These are phyloP conservation scores for Kurtzmaniella quercitrusa DNA, from an alignment of 1,139 yeast genomes.

Conservation along the genomic window DNA sequence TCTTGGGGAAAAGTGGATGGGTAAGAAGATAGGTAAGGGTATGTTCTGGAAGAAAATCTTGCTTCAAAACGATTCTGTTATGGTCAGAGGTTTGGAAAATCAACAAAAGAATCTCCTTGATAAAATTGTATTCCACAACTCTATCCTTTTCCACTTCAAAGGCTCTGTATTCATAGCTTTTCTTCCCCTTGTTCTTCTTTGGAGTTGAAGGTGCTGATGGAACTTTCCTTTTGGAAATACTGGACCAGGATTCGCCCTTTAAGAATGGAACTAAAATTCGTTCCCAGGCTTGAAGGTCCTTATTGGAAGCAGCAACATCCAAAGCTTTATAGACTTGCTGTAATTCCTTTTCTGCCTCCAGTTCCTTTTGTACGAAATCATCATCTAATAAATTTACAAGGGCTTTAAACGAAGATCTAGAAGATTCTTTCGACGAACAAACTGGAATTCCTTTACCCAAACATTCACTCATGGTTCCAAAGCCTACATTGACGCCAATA, in stretches of 20 bases:
- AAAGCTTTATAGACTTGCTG: conserved; percentile 21
- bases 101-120: conserved; percentile 44
- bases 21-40: conserved; percentile 73
- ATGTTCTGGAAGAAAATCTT: conserved; percentile 46
- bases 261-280: conserved; percentile 29
- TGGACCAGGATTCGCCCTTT: conserved; percentile 25
- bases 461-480: conserved; percentile 68
- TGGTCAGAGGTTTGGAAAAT: conserved; percentile 28
- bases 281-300: conserved; percentile 27
- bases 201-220: neutral
- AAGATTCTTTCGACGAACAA: conserved; percentile 5
- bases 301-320: conserved; percentile 13
- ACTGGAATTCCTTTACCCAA: conserved; percentile 55
- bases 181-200: conserved; percentile 9
- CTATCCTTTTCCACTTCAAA: conserved; percentile 68
- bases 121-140: conserved; percentile 58
- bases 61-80: conserved; percentile 15
- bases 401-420: conserved; percentile 18
- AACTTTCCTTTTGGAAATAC: conserved; percentile 16
- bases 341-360: conserved; percentile 18
- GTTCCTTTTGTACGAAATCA: conserved; percentile 10
- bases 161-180: conserved; percentile 24
- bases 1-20: conserved; percentile 77
- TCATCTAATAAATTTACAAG: conserved; percentile 26
- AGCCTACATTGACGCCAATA: conserved; percentile 59